These are phyloP conservation scores for Hyphopichia fennica DNA, from an alignment of 1,139 yeast species.

Conservation along the genomic window DNA sequence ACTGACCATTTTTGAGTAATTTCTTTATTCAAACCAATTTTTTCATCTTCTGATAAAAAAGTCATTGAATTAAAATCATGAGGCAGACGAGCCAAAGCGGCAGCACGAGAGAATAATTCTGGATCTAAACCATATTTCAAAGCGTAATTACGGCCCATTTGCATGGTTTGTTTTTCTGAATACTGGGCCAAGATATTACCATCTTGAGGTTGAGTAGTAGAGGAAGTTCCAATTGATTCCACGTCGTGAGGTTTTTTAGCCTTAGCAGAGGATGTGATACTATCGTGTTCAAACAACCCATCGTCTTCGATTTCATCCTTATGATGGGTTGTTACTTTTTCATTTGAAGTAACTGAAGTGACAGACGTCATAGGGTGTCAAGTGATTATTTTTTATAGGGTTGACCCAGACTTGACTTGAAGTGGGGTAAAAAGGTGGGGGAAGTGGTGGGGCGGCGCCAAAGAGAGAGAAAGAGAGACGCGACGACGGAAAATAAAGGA, in stretches of 20 bases:
- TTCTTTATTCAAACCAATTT: conserved; percentile 50
- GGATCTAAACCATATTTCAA: conserved; percentile 58
- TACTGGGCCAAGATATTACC: conserved; percentile 66
- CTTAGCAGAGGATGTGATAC: conserved; percentile 20
- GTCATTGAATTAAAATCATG: conserved; percentile 57
- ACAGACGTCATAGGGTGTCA: neutral
- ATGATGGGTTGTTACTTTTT: neutral
- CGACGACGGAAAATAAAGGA: no score
- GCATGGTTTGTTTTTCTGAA: conserved; percentile 62
- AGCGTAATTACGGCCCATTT: conserved; percentile 73
- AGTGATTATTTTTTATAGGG: no score
- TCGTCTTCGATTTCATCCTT: no score
- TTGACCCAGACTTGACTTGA: no score
- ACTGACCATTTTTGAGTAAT: conserved; percentile 67
- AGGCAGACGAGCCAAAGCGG: conserved; percentile 74
- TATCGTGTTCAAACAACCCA: conserved; percentile 21
- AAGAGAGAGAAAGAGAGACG: neutral
- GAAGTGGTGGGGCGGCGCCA: neutral
- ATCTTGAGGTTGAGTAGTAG: neutral
- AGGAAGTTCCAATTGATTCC: no score
- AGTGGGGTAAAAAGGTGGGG: neutral
- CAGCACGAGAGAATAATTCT: conserved; percentile 70
- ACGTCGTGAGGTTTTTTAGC: no score
- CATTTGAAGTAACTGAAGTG: conserved; percentile 2
- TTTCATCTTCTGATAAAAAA: conserved; percentile 60